Percentiles rank a stretch among this genome's conserved stretches.
Conservation (phyloP, 257 asterid species). For the Nicotiana tomentosiformis region DNA sequence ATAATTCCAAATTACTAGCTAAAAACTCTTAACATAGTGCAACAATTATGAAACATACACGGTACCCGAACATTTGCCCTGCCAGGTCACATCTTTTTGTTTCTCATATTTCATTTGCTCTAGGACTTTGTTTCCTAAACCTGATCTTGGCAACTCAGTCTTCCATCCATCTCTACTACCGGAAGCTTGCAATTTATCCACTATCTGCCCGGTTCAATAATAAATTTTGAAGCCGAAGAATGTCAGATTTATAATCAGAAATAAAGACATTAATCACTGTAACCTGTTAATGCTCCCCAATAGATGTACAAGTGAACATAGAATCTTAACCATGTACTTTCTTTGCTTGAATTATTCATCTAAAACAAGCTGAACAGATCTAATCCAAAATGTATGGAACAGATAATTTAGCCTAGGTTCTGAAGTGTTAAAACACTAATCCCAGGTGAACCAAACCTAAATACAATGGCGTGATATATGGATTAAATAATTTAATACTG, state of each 20-base stretch:
- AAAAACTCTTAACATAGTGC: neutral
- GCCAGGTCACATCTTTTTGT: constrained; percentile 80
- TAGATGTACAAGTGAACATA: neutral
- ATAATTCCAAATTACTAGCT: neutral
- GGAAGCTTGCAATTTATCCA: constrained; percentile 77
- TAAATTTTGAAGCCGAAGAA: constrained; percentile 1
- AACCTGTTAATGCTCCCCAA: neutral
- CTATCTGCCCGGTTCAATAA: constrained; percentile 50
- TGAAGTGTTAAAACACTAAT: too few species aligned
- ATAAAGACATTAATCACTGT: neutral
- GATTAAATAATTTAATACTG: neutral
- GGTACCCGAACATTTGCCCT: constrained; percentile 99
- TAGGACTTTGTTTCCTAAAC: constrained; percentile 71
- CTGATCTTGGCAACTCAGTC: constrained; percentile 64
- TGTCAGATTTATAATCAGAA: neutral
- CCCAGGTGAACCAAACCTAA: neutral
- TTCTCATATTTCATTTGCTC: constrained; percentile 71
- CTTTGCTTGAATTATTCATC: neutral
- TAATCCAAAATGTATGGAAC: neutral
- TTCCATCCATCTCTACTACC: constrained; percentile 84
- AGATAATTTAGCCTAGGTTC: neutral
- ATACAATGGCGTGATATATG: neutral
- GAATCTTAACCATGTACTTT: neutral
- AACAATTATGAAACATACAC: constrained; percentile 57
- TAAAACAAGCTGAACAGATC: neutral